Base-by-base conservation (phyloP, 169 alveolate species). In the Cryptosporidium andersoni region DNA sequence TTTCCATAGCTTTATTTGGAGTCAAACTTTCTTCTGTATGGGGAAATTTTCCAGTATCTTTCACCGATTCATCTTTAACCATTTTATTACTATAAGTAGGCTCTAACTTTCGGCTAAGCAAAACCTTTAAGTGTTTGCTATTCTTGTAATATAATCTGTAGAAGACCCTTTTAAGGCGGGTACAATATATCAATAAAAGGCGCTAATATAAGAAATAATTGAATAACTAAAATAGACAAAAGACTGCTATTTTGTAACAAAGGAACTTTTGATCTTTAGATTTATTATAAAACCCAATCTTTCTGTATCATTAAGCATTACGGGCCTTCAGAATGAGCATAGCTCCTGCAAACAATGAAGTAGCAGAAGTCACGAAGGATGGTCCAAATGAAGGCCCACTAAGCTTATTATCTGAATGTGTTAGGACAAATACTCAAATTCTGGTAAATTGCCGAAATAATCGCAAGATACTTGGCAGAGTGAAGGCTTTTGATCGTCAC, bases 401-500 rank as follows among this genome's bases (percentile, higher is more conserved):
- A 82, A 93, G 98, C 8, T 89, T 98, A 48, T 82, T 98, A 66
- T 94, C 96, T 40, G 98, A 94, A 68, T 95, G 98, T 52, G 99
- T 98, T 53, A 94, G 94, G 80, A 97, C 98, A 58, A 98, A 98
- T 81, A 91, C 97, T 14, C 97, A 97, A 80, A 98, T 98, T 63
- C 90, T 97, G 63, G 94, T 98, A 55, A 95, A 95, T 92, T 96
- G 99, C 92, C 90, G 99, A 62, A 97, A 97, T 93, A 98, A 98
- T 92, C 91, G 99, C 66, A 98, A 98, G 89, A 85, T 98, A 47
- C 92, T 97, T 81, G 99, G 97, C 45, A 90, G 99, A 85, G 99
- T 98, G 6, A 95, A 95, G 85, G 99, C 99, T 2, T 97, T 97
- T 82, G 99, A 97, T 66, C 90, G 99, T 49, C 99, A 97, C 88